Evolutionary conservation across 495 filamentous ascomycete genomes (phyloP).

Genomic region (Stereocaulon alpinum): DNA sequence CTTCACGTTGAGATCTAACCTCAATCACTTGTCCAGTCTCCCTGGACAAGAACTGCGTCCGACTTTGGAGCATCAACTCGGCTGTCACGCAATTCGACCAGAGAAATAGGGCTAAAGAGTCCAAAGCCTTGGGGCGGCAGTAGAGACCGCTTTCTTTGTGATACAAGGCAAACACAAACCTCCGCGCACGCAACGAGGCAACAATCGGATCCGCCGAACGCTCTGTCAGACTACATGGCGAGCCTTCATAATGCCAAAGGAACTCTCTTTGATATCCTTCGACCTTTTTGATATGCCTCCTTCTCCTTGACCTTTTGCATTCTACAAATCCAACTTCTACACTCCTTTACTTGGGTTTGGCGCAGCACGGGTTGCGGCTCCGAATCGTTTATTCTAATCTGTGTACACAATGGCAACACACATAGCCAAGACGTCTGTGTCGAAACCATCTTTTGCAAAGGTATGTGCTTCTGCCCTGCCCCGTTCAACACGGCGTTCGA

Average conservation of each 20-base stretch:
- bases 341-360: conserved; percentile 21
- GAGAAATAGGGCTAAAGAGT: background rate
- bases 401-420: conserved; percentile 21
- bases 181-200: conserved; percentile 1
- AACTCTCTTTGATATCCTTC: conserved; percentile 16
- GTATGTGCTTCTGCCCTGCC: conserved; percentile 12
- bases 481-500: background rate
- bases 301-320: conserved; percentile 22
- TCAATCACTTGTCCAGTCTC: background rate
- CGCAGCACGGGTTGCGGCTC: conserved; percentile 7
- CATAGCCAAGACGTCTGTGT: conserved; percentile 14
- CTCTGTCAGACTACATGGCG: conserved; percentile 20
- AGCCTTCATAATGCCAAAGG: conserved; percentile 21
- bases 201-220: background rate
- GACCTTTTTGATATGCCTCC: conserved; percentile 20
- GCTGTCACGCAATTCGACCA: background rate
- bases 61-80: background rate
- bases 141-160: conserved; percentile 6
- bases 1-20: background rate
- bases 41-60: background rate
- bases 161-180: conserved; percentile 5
- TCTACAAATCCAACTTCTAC: conserved; percentile 24
- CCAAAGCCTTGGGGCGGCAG: conserved; percentile 11
- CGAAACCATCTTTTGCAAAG: conserved; percentile 36
- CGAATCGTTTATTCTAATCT: conserved; percentile 16